Evolutionary conservation across 306 rosid species (phyloP), one percentile per base, ranked within the genome.

Genomic region (Casuarina cunninghamiana): DNA sequence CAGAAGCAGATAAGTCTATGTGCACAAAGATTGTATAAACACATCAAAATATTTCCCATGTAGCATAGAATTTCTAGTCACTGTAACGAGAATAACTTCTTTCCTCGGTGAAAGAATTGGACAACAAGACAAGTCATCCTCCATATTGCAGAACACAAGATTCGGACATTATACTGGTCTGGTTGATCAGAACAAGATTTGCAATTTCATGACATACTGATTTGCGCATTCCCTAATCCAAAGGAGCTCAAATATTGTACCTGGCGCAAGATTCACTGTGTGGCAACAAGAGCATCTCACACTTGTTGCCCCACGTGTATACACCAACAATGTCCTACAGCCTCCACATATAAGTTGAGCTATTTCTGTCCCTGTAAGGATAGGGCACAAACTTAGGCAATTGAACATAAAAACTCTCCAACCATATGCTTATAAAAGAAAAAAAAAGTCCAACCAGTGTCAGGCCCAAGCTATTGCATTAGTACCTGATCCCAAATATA

Each of bases 271-370:
- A 88, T 91, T 96, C 75, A 93, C 89, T 5, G 94, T 91, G 39
- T 93, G 94, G 83, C 98, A 96, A 79, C 98, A 93, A 21, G 98
- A 91, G 87, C 99, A 96, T 86, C 97, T 90, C 78, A 96, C 99
- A 71, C 99, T 96, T 19, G 99, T 86, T 69, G 97, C 99, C 72
- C 97, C 92, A 3, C 93, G 89, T 44, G 98, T 82, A 82, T 91
- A 88, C 99, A 96, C 90, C 39, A 96, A 83, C 91, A 96, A 85
- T 19, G 96, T 93, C 85, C 98, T 89, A 87, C 99, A 96, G 6
- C 99, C 96, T 85, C 97, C 96, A 85, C 99, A 96, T 71, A 89
- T 88, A 80, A 96, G 91, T 79, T 90, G 98, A 83, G 99, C 87
- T 96, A 91, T 93, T 78, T 93, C 99, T 70, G 84, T 87, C 82